Percentiles rank a stretch among this genome's conserved stretches.
phyloP scores from a whole-genome alignment of 2,329 filamentous ascomycete species.

The Harringtonia lauricola region DNA sequence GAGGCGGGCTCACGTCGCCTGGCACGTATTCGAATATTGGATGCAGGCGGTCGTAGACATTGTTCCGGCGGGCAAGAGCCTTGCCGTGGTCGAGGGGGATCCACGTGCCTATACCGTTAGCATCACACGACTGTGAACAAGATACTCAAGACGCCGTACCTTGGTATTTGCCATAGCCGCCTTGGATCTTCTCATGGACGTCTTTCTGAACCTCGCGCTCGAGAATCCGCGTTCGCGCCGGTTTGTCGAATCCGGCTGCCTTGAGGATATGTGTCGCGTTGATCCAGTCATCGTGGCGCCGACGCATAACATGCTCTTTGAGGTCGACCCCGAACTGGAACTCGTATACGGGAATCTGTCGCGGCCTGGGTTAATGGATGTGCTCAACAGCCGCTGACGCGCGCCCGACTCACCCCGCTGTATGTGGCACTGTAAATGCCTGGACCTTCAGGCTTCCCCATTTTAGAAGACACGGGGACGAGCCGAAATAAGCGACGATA shows the following conservation, averaged over 20 bases:
- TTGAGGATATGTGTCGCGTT: constrained; percentile 99
- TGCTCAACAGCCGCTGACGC: neutral
- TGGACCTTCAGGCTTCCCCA: constrained; percentile 34
- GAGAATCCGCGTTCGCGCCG: constrained; percentile 84
- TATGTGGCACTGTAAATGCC: constrained; percentile 60
- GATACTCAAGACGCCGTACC: constrained; percentile 40
- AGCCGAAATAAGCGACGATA: no score
- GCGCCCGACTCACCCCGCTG: constrained; percentile 45
- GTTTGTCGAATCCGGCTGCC: constrained; percentile 94
- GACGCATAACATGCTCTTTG: constrained; percentile 88
- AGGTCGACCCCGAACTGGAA: constrained; percentile 72
- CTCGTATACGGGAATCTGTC: constrained; percentile 87
- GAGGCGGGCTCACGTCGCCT: constrained; percentile 79
- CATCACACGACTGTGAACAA: no score
- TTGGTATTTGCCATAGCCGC: constrained; percentile 97
- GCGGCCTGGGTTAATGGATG: constrained; percentile 1
- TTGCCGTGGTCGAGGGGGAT: constrained; percentile 79
- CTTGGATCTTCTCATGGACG: constrained; percentile 93
- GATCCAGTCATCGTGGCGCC: constrained; percentile 90
- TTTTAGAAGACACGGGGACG: constrained; percentile 19
- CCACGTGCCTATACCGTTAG: constrained; percentile 70
- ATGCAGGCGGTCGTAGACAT: constrained; percentile 68
- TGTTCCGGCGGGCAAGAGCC: constrained; percentile 75
- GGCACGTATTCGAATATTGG: constrained; percentile 85
- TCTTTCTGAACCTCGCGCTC: constrained; percentile 97